A percentile compares a stretch with the other conserved stretches of the same genome.
phyloP scores from a whole-genome alignment of 805 yeast genomes.

The Debaryomyces hansenii region DNA sequence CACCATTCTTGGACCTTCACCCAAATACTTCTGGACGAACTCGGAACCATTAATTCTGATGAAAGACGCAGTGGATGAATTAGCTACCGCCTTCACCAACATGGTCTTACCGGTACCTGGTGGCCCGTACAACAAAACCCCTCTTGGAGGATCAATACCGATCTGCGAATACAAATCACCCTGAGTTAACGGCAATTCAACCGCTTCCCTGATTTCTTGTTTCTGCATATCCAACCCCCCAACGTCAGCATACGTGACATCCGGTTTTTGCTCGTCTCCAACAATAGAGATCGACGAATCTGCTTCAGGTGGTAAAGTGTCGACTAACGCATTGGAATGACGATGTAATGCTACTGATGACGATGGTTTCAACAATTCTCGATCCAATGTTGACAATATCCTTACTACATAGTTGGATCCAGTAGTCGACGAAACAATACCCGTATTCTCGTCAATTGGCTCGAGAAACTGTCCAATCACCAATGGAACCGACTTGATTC shows the following conservation, averaged over 20 bases:
- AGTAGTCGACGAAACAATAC: constrained; percentile 95
- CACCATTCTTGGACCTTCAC: constrained; percentile 99
- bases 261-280: constrained; percentile 91
- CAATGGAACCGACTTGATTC: constrained; percentile 95
- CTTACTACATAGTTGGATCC: constrained; percentile 97
- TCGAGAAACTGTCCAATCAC: constrained; percentile 98
- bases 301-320: constrained; percentile 97
- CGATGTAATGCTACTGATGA: constrained; percentile 97
- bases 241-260: constrained; percentile 92
- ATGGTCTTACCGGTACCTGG: constrained; percentile 99
- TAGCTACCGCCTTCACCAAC: constrained; percentile 98
- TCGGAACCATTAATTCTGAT: constrained; percentile 98
- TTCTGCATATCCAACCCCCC: constrained; percentile 99
- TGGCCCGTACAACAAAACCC: constrained; percentile 96
- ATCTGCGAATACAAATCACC: constrained; percentile 95
- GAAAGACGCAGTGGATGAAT: constrained; percentile 91
- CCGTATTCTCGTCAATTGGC: constrained; percentile 95
- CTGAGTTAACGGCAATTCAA: constrained; percentile 92
- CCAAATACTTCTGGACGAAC: constrained; percentile 95
- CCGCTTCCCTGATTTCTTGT: constrained; percentile 98
- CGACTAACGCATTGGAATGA: constrained; percentile 96
- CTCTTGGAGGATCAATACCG: constrained; percentile 99
- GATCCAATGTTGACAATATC: constrained; percentile 88
- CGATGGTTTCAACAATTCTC: constrained; percentile 91
- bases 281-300: constrained; percentile 94